These are phyloP conservation scores for Wickerhamiella spandovensis DNA, from an alignment of 805 yeast genomes.

Conservation along the genomic window DNA sequence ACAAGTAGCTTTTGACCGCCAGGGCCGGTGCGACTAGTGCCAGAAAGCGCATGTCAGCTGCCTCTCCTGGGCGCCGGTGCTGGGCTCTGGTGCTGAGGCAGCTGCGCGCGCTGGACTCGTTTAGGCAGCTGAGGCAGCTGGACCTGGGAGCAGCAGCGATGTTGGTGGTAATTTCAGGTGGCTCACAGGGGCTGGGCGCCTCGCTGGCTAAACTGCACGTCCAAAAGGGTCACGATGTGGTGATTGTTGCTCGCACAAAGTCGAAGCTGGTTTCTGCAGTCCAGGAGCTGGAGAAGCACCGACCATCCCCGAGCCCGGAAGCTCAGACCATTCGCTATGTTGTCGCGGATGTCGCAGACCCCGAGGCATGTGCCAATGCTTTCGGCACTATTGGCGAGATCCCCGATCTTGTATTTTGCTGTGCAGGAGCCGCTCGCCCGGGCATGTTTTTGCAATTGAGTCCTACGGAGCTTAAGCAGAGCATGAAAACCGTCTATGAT, in stretches of 20 bases:
- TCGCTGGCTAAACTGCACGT: constrained; percentile 53
- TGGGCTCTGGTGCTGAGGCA: no score
- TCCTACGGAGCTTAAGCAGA: constrained; percentile 41
- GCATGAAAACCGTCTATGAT: constrained; percentile 56
- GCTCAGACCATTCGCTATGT: constrained; percentile 31
- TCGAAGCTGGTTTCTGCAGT: constrained; percentile 41
- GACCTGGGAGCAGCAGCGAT: constrained; percentile 20
- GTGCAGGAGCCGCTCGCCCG: constrained; percentile 81
- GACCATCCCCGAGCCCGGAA: constrained; percentile 12
- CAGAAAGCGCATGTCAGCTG: neutral
- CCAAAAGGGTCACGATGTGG: constrained; percentile 44
- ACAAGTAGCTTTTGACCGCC: constrained; percentile 28
- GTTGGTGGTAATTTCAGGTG: constrained; percentile 73
- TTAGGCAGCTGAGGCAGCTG: no score
- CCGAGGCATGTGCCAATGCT: constrained; percentile 35
- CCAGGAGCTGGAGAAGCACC: constrained; percentile 26
- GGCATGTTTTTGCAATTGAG: constrained; percentile 61
- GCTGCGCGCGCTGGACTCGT: no score
- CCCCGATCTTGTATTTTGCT: constrained; percentile 68
- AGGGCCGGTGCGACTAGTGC: neutral
- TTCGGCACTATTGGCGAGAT: constrained; percentile 27
- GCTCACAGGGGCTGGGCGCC: constrained; percentile 86
- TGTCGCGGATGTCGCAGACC: constrained; percentile 52
- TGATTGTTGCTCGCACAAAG: constrained; percentile 67
- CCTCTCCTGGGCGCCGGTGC: no score